phyloP scores from a whole-genome alignment of 148 eudicot species.

The Fagopyrum homotropicum region DNA sequence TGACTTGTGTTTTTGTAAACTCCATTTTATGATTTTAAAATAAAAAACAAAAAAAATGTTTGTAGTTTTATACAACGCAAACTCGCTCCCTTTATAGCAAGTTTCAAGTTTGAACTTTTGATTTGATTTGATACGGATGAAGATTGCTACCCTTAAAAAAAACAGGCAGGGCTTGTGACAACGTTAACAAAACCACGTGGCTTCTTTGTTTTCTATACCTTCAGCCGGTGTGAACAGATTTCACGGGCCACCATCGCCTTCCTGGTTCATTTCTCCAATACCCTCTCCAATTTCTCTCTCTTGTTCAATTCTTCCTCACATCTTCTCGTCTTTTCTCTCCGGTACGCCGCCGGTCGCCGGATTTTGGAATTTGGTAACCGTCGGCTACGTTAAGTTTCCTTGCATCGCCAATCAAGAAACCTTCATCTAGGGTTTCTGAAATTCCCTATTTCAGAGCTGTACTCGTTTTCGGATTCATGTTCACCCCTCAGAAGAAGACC shows the following conservation, averaged over 20 bases:
- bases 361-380: background rate
- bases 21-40: no score
- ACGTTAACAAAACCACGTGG: no score
- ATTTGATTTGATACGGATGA: no score
- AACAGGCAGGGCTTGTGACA: no score
- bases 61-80: no score
- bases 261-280: background rate
- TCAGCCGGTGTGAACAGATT: slow-evolving; percentile 1
- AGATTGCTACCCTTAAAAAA: no score
- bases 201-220: no score
- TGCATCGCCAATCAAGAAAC: background rate
- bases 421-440: slow-evolving; percentile 5
- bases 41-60: no score
- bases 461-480: slow-evolving; percentile 25
- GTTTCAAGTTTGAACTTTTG: no score
- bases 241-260: background rate
- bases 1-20: no score
- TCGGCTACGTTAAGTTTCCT: background rate
- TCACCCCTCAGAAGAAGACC: slow-evolving; percentile 47
- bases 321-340: background rate
- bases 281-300: background rate
- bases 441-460: background rate
- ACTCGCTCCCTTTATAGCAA: no score
- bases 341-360: slow-evolving; percentile 1
- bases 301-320: background rate